A percentile compares a stretch with the other conserved stretches of the same genome.
phyloP scores from a whole-genome alignment of 371 early-diverging fungal species.

The Rhizopus arrhizus region DNA sequence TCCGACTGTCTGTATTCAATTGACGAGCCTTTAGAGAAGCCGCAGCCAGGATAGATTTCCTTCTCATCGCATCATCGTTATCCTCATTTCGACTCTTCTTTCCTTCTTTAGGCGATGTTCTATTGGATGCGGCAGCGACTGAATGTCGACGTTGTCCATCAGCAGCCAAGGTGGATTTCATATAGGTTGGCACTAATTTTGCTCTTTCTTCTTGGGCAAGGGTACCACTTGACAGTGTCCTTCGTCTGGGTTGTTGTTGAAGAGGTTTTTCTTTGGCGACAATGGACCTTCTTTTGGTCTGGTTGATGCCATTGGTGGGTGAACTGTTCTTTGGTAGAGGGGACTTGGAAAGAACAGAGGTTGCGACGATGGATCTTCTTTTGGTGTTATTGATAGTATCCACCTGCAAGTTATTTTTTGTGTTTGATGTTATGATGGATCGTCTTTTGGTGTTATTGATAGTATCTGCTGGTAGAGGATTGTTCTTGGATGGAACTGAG shows the following conservation, averaged over 20 bases:
- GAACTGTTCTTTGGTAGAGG: conserved; percentile 5
- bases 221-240: conserved; percentile 37
- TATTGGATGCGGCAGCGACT: conserved; percentile 7
- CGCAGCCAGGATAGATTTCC: conserved; percentile 31
- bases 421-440: too few relatives aligned
- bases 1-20: conserved; percentile 1
- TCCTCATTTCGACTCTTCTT: conserved; percentile 18
- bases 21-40: conserved; percentile 27
- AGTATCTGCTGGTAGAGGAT: too few relatives aligned
- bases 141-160: conserved; percentile 36
- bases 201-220: not conserved
- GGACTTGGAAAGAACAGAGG: too few relatives aligned
- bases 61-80: conserved; percentile 22
- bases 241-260: conserved; percentile 23
- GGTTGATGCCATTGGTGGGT: conserved; percentile 1
- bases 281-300: conserved; percentile 29
- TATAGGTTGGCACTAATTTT: conserved; percentile 21
- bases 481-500: too few relatives aligned
- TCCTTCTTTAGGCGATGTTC: conserved; percentile 6
- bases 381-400: not conserved
- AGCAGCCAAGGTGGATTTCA: conserved; percentile 32
- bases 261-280: conserved; percentile 34
- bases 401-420: too few relatives aligned
- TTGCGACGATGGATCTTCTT: not conserved
- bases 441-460: too few relatives aligned